A percentile compares a stretch with the other conserved stretches of the same genome.
Evolutionary conservation across 805 yeast genomes (phyloP).

Genomic region (Wickerhamomyces canadensis): DNA sequence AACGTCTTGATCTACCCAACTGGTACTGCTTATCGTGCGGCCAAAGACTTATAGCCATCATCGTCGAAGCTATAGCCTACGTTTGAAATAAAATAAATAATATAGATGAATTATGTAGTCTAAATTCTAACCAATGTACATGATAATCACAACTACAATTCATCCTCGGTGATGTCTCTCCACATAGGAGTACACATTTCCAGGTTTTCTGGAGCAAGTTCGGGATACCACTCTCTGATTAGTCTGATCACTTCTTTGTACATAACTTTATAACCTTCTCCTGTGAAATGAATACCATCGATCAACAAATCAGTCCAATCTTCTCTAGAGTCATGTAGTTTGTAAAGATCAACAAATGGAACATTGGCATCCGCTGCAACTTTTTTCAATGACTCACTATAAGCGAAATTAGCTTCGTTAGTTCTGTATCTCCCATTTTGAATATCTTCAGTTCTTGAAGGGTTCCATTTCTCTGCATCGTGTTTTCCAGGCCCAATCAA

Average conservation of each 20-base stretch:
- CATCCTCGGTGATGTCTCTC: slow-evolving; percentile 28
- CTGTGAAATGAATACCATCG: slow-evolving; percentile 60
- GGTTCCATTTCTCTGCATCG: slow-evolving; percentile 39
- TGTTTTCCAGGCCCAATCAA: slow-evolving; percentile 61
- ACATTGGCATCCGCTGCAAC: slow-evolving; percentile 43
- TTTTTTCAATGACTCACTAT: slow-evolving; percentile 43
- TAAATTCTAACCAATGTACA: too few species aligned
- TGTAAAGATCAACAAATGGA: slow-evolving; percentile 55
- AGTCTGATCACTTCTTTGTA: slow-evolving; percentile 36
- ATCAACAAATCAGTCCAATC: slow-evolving; percentile 36
- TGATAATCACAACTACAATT: too few species aligned
- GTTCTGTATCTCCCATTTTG: slow-evolving; percentile 39
- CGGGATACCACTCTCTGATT: slow-evolving; percentile 42
- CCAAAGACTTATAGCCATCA: slow-evolving; percentile 22
- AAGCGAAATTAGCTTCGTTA: slow-evolving; percentile 38
- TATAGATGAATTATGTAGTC: too few species aligned
- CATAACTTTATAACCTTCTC: slow-evolving; percentile 45
- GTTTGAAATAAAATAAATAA: background rate
- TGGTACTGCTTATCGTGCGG: slow-evolving; percentile 41
- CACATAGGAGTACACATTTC: slow-evolving; percentile 35
- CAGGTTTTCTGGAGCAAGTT: slow-evolving; percentile 37
- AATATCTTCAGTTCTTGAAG: slow-evolving; percentile 27
- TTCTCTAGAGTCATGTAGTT: slow-evolving; percentile 34
- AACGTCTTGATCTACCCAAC: slow-evolving; percentile 53
- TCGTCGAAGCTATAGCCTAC: background rate